A percentile compares a stretch with the other conserved stretches of the same genome.
phyloP scores from a whole-genome alignment of 106 monocot genomes.

The Narthecium ossifragum region DNA sequence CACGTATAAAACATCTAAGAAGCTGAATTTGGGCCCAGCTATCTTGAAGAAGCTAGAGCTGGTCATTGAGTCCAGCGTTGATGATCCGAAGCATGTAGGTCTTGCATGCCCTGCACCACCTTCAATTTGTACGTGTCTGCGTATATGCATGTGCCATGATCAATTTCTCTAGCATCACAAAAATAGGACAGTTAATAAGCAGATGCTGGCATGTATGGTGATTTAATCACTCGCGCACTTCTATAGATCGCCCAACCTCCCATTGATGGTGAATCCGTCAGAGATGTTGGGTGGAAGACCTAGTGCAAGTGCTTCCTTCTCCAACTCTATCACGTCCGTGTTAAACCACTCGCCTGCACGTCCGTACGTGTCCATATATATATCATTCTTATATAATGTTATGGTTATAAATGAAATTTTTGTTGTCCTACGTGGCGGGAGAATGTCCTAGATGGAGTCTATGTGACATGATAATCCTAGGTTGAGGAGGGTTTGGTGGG shows the following conservation, averaged over 20 bases:
- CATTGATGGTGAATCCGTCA: slow-evolving; percentile 4
- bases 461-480: no score
- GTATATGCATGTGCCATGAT: no score
- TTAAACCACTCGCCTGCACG: slow-evolving; percentile 33
- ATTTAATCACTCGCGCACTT: slow-evolving; percentile 12
- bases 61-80: slow-evolving; percentile 19
- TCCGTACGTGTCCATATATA: no score
- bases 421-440: no score
- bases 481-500: no score
- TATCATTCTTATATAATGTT: no score
- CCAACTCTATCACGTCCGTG: neutral
- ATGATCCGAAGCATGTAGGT: slow-evolving; percentile 17
- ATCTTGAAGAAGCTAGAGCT: slow-evolving; percentile 22
- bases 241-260: slow-evolving; percentile 20
- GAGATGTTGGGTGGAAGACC: slow-evolving; percentile 1
- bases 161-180: no score
- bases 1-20: slow-evolving; percentile 54
- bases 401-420: no score
- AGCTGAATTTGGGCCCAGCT: slow-evolving; percentile 9
- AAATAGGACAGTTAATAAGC: no score
- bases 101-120: slow-evolving; percentile 2
- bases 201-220: no score
- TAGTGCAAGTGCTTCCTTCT: neutral
- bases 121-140: slow-evolving; percentile 5
- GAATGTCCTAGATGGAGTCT: no score